Evolutionary conservation across 306 rosid species (phyloP).

Genomic region (Ziziphus jujuba): DNA sequence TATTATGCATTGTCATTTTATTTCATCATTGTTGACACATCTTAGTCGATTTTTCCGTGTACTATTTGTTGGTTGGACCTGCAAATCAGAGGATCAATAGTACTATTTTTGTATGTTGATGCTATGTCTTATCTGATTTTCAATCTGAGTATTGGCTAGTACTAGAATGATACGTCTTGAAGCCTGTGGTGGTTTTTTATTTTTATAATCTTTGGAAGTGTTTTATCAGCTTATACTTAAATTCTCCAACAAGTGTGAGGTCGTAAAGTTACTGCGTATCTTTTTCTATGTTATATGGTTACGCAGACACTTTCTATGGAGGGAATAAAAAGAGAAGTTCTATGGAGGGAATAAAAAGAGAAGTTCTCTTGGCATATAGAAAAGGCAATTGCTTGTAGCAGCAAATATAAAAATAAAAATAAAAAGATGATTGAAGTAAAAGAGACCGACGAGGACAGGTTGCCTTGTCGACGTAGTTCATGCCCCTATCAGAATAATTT

Average conservation of each 20-base stretch:
- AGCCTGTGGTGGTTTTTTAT: too few species aligned
- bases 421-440: not conserved
- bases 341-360: too few species aligned
- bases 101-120: not conserved
- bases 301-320: not conserved
- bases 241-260: not conserved
- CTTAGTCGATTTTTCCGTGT: conserved; percentile 5
- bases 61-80: conserved; percentile 38
- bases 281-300: too few species aligned
- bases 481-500: not conserved
- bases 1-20: conserved; percentile 62
- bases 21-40: conserved; percentile 63
- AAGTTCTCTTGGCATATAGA: not conserved
- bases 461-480: conserved; percentile 13
- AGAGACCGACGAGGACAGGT: conserved; percentile 4
- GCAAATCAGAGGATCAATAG: conserved; percentile 21
- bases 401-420: not conserved
- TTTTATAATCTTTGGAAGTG: not conserved
- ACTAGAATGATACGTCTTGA: too few species aligned
- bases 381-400: not conserved
- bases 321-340: not conserved
- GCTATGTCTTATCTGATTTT: conserved; percentile 18
- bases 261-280: not conserved
- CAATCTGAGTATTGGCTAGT: not conserved
- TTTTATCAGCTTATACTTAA: not conserved